Evolutionary conservation across 2,329 filamentous ascomycete species (phyloP), one percentile per base, ranked within the genome.

Genomic region (Ophiosphaerella korrae): DNA sequence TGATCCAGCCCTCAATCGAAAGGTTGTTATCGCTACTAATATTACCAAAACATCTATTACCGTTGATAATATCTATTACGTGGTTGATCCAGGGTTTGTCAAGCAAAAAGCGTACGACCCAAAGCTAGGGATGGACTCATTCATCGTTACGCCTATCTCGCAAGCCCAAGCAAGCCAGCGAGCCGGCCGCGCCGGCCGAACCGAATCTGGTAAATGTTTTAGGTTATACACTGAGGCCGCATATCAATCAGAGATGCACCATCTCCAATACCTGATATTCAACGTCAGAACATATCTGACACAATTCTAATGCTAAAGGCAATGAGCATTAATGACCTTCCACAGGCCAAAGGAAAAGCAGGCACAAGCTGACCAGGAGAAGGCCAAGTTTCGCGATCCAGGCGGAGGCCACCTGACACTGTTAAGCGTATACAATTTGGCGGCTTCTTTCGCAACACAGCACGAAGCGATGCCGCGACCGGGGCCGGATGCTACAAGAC

Each of bases 21-120:
- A 99, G 74, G 92, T 97, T 1, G 91, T 99, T 52, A 96, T 99
- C 69, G 94, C 94, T 2, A 99, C 94, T 31, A 99, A 99, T 65
- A 99, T 99, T 67, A 95, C 94, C 0, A 95, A 99, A 71, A 99
- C 94, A 0, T 96, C 91, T 48, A 94, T 99, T 68, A 99, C 94
- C 0, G 97, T 99, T 58, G 94, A 99, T 70, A 89, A 93, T 42
- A 96, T 99, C 60, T 97, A 93, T 77, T 97, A 96, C 68, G 95
- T 99, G 14, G 87, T 99, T 13, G 94, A 99, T 66, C 92, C 94
- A 2, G 94, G 94, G 1, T 99, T 97, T 62, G 93, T 97, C 55
- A 99, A 99, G 78, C 92, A 97, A 70, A 97, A 94, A 61, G 92
- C 90, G 1, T 99, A 97, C 70, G 93, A 99, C 67, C 90, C 93